Evolutionary conservation across 345 rosid genomes (phyloP).

Genomic region (Anastatica hierochuntica): DNA sequence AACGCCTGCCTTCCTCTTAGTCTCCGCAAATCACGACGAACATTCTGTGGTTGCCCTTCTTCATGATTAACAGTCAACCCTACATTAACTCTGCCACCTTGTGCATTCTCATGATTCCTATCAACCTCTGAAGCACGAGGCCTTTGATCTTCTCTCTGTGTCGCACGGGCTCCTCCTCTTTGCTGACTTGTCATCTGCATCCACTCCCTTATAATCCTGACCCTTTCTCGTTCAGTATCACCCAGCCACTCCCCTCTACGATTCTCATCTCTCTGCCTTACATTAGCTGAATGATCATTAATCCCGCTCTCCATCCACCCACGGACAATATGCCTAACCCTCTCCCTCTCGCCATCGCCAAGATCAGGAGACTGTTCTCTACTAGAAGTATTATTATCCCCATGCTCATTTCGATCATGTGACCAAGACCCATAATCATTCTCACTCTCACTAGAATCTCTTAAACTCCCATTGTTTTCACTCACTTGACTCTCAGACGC

Average conservation of each 20-base stretch:
- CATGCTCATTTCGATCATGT: conserved; percentile 44
- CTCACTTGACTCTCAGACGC: conserved; percentile 50
- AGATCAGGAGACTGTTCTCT: conserved; percentile 95
- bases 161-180: conserved; percentile 59
- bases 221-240: conserved; percentile 96
- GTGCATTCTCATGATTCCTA: conserved; percentile 27
- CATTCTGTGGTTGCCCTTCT: conserved; percentile 70
- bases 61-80: conserved; percentile 47
- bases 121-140: conserved; percentile 21
- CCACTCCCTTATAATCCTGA: conserved; percentile 94
- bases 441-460: conserved; percentile 60
- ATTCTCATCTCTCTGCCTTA: conserved; percentile 47
- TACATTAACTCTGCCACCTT: conserved; percentile 44
- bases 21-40: conserved; percentile 64
- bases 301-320: conserved; percentile 93
- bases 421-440: conserved; percentile 79
- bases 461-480: conserved; percentile 63
- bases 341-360: conserved; percentile 91
- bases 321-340: conserved; percentile 86
- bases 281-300: conserved; percentile 53
- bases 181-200: conserved; percentile 95
- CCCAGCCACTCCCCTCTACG: conserved; percentile 92
- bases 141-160: conserved; percentile 52
- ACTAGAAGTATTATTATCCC: conserved; percentile 52
- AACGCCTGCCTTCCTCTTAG: conserved; percentile 92